Evolutionary conservation across 2,329 filamentous ascomycete species (phyloP), one percentile per base, ranked within the genome.

Genomic region (Penicillium sp.): DNA sequence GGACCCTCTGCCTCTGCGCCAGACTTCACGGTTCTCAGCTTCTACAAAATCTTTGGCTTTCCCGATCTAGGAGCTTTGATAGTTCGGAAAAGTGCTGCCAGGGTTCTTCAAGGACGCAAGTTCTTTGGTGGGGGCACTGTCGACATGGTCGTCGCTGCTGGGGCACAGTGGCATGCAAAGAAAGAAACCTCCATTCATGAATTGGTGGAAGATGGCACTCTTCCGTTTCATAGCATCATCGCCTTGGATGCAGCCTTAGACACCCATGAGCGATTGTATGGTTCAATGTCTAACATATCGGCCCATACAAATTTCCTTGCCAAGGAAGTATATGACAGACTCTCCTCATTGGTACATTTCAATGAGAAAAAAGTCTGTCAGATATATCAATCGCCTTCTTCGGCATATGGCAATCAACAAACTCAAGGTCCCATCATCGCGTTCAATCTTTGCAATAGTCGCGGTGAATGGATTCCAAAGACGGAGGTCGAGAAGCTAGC

Each of bases 21-120:
- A 1, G 93, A 97, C 70, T 97, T 97, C 61, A 88, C 85, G 0
- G 88, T 90, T 0, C 67, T 97, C 40, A 97, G 92, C 71, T 86
- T 97, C 59, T 95, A 97, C 77, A 99, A 97, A 72, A 92, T 97
- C n/a, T 97, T 97, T 71, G 93, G 94, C 1, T 97, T 97, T 60
- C 93, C 93, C 0, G 90, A 97, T 68, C 78, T 97, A 2, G 93
- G 93, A 1, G 92, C 87, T 1, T 75, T 99, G 54, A 85, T 97
- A 29, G 85, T 97, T 11, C 85, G 88, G 40, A 92, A 90, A 62
- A 80, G 83, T 31, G 83, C 89, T 11, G 84, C 83, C 6, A 71
- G 80, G 38, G 68, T 88, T 3, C 86, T 96, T 44, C 77, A 82
- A 31, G 77, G 79, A 40, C 84, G 91, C 55, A 86, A 78, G 57